Conservation (phyloP, 257 asterid species). For the Nicotiana tomentosiformis region DNA sequence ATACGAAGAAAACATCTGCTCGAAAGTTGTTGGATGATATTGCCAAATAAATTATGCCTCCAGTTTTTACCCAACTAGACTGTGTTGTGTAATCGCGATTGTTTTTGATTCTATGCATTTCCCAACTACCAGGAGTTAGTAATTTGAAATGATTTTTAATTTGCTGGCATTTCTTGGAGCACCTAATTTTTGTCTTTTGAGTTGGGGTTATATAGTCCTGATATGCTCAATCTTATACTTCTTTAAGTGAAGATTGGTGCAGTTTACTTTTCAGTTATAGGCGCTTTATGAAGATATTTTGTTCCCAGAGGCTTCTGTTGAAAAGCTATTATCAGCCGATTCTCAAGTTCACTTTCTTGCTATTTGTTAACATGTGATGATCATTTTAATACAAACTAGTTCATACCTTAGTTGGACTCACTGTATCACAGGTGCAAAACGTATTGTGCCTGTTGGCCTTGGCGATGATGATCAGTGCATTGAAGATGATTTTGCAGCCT, state of each 20-base stretch:
- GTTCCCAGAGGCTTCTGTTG: background rate
- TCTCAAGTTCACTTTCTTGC: background rate
- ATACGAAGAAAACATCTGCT: background rate
- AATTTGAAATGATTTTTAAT: background rate
- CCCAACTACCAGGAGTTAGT: background rate
- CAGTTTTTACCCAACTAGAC: background rate
- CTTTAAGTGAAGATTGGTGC: background rate
- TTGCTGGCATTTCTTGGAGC: background rate
- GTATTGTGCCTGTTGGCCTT: slow-evolving; percentile 53
- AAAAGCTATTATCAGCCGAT: background rate
- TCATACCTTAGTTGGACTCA: slow-evolving; percentile 5
- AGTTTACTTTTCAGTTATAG: background rate
- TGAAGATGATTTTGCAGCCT: slow-evolving; percentile 72
- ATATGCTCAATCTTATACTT: background rate
- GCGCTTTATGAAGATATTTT: background rate
- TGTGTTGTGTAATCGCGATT: background rate
- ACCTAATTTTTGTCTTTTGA: background rate
- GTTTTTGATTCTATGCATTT: background rate
- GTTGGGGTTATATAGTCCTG: background rate
- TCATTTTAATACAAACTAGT: background rate
- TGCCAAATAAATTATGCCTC: background rate
- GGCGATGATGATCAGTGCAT: slow-evolving; percentile 86
- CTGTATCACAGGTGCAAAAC: slow-evolving; percentile 50
- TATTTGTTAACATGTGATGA: background rate
- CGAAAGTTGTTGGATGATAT: background rate